Evolutionary conservation across 805 yeast species (phyloP).

Genomic region (Candida cerambycidarum): DNA sequence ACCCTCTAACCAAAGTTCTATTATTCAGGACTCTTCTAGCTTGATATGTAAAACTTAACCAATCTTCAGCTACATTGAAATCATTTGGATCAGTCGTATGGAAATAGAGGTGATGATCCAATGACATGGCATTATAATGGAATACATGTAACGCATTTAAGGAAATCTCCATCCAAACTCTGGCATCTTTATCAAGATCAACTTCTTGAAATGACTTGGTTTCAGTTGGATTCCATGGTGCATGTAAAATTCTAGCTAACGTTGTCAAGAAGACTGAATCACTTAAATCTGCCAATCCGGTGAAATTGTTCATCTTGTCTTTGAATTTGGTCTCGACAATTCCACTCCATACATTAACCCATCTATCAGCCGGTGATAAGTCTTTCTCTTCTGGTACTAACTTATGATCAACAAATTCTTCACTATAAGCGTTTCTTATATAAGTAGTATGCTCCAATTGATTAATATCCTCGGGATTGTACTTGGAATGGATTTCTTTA

Average conservation of each 20-base stretch:
- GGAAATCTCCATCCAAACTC: constrained; percentile 26
- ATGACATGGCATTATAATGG: constrained; percentile 46
- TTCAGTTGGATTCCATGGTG: constrained; percentile 43
- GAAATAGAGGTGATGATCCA: constrained; percentile 46
- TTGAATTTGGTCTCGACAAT: constrained; percentile 15
- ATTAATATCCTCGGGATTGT: constrained; percentile 26
- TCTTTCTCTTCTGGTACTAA: constrained; percentile 35
- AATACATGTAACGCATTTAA: constrained; percentile 35
- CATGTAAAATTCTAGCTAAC: constrained; percentile 39
- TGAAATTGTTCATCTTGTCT: constrained; percentile 26
- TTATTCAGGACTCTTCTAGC: constrained; percentile 33
- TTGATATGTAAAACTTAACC: constrained; percentile 39
- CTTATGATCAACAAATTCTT: constrained; percentile 34
- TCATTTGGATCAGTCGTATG: constrained; percentile 28
- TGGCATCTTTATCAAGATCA: constrained; percentile 34
- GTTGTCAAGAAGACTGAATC: constrained; percentile 43
- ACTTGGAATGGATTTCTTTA: constrained; percentile 22
- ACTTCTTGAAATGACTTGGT: constrained; percentile 29
- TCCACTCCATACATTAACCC: constrained; percentile 43
- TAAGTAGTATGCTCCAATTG: constrained; percentile 36
- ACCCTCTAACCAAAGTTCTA: constrained; percentile 39
- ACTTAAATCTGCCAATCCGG: constrained; percentile 38
- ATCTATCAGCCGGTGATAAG: constrained; percentile 33
- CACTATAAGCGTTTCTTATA: constrained; percentile 36
- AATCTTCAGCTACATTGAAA: constrained; percentile 34